phyloP scores from a whole-genome alignment of 129 eudicot genomes.

The Saposhnikovia divaricata region DNA sequence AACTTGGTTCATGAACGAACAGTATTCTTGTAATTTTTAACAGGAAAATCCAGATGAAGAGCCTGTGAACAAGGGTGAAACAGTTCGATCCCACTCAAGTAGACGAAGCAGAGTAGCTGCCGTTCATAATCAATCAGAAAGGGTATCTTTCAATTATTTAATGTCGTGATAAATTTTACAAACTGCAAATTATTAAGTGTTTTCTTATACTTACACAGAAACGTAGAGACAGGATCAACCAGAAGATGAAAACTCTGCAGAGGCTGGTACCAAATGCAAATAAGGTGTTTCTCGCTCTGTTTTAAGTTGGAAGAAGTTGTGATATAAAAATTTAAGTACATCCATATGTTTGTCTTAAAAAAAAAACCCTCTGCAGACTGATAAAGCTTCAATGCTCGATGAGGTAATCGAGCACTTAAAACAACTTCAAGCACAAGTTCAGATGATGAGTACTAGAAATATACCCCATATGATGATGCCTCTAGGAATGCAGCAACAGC shows the following conservation, averaged over 20 bases:
- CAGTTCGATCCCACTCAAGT: slow-evolving; percentile 39
- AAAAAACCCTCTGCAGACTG: slow-evolving; percentile 46
- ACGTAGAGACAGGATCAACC: slow-evolving; percentile 59
- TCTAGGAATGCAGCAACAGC: slow-evolving; percentile 48
- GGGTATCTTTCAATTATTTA: slow-evolving; percentile 33
- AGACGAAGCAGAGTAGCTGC: slow-evolving; percentile 72
- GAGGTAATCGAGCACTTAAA: slow-evolving; percentile 82
- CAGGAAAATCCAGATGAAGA: slow-evolving; percentile 81
- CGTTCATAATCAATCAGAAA: slow-evolving; percentile 81
- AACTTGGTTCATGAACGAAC: neutral
- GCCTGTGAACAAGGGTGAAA: slow-evolving; percentile 39
- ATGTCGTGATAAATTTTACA: neutral
- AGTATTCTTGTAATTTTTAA: neutral
- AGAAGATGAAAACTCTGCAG: slow-evolving; percentile 91
- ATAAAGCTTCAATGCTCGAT: slow-evolving; percentile 91
- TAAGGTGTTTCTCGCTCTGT: slow-evolving; percentile 26
- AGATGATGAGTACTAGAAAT: slow-evolving; percentile 53
- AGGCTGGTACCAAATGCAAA: slow-evolving; percentile 85
- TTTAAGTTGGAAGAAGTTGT: neutral
- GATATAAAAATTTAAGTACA: neutral
- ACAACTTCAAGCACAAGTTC: slow-evolving; percentile 83
- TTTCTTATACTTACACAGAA: neutral
- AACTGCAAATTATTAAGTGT: neutral
- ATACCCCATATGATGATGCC: slow-evolving; percentile 70
- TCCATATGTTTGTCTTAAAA: neutral